phyloP scores from a whole-genome alignment of 495 filamentous ascomycete genomes.

The Lepraria neglecta region DNA sequence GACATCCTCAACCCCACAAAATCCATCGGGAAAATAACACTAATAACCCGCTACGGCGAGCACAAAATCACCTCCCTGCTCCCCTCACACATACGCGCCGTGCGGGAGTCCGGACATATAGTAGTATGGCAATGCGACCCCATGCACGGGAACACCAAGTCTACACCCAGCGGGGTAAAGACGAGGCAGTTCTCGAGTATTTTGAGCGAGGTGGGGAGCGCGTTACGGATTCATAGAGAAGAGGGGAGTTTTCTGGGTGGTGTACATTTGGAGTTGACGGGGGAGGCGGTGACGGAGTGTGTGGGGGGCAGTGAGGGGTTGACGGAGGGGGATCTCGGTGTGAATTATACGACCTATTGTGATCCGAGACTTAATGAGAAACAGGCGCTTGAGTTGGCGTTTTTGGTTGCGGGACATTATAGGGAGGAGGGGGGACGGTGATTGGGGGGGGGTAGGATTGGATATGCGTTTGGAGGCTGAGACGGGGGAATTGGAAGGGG shows the following conservation, averaged over 20 bases:
- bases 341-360: slow-evolving; percentile 91
- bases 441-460: background rate
- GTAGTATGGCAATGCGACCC: slow-evolving; percentile 98
- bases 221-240: slow-evolving; percentile 75
- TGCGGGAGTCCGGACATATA: slow-evolving; percentile 58
- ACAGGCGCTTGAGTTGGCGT: slow-evolving; percentile 90
- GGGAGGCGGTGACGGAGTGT: slow-evolving; percentile 94
- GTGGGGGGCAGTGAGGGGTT: slow-evolving; percentile 83
- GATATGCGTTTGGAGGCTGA: no score
- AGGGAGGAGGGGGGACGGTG: slow-evolving; percentile 32
- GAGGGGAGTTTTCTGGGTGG: slow-evolving; percentile 81
- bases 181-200: slow-evolving; percentile 84
- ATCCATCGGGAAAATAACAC: slow-evolving; percentile 84
- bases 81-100: slow-evolving; percentile 76
- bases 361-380: slow-evolving; percentile 96
- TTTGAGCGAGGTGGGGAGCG: slow-evolving; percentile 71
- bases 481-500: no score
- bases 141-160: slow-evolving; percentile 76
- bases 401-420: slow-evolving; percentile 84
- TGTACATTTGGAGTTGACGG: slow-evolving; percentile 90
- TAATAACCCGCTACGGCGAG: slow-evolving; percentile 92
- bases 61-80: slow-evolving; percentile 63
- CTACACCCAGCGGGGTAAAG: slow-evolving; percentile 67
- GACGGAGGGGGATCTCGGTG: slow-evolving; percentile 75
- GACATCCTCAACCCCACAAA: slow-evolving; percentile 74